Conservation (phyloP, 208 protist species). For the Trypanosoma vivax region DNA sequence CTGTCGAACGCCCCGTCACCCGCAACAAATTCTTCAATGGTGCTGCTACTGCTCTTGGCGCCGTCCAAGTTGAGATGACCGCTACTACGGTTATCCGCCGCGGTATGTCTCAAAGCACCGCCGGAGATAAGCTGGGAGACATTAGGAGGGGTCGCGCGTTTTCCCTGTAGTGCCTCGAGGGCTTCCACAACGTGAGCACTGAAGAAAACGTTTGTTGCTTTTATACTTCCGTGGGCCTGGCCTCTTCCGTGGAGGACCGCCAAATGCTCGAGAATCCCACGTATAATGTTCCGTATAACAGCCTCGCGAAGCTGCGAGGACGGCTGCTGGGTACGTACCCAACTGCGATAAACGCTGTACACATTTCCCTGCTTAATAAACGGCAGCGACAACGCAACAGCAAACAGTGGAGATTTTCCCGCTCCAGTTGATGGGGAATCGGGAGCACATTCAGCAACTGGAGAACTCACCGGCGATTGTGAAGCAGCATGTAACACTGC, state of each 20-base stretch:
- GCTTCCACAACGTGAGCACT: constrained; percentile 33
- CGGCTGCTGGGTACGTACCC: constrained; percentile 18
- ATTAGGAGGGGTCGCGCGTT: neutral
- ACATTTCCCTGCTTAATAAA: constrained; percentile 48
- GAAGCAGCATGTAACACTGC: no score
- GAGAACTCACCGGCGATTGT: no score
- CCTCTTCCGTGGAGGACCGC: constrained; percentile 40
- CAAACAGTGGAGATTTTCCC: constrained; percentile 4
- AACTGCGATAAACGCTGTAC: constrained; percentile 33
- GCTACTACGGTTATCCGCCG: constrained; percentile 7
- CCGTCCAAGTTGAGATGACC: neutral
- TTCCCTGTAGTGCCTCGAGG: neutral
- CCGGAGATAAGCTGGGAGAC: neutral
- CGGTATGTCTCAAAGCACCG: neutral
- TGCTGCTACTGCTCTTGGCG: neutral
- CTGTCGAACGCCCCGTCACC: no score
- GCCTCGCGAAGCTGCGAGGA: constrained; percentile 44
- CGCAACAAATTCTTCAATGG: no score
- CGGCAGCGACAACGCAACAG: constrained; percentile 35
- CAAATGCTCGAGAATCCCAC: constrained; percentile 44
- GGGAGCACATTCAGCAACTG: no score
- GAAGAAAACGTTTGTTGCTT: constrained; percentile 68
- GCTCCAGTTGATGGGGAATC: neutral
- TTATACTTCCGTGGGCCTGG: constrained; percentile 52
- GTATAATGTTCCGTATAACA: constrained; percentile 61